Conservation (phyloP, 1,284 basidiomycete genomes). For the Xerocomus amazonicus region DNA sequence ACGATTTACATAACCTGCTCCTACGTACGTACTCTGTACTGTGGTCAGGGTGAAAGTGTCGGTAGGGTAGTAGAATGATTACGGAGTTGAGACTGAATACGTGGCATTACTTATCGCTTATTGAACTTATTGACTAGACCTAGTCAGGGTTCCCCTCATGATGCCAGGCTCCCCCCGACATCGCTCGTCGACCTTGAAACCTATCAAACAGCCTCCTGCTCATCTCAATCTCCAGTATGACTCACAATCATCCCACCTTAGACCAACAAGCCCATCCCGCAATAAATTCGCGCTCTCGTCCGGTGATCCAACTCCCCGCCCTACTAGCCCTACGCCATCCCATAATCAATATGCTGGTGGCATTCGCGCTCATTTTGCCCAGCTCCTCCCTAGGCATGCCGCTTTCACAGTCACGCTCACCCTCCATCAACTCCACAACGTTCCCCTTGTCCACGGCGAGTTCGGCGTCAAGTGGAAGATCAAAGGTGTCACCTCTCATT, state of each 20-base stretch:
- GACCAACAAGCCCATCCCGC: slow-evolving; percentile 1
- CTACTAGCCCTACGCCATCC: slow-evolving; percentile 6
- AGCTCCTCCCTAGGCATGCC: slow-evolving; percentile 38
- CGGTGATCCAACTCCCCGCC: background rate
- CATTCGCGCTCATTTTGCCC: slow-evolving; percentile 31
- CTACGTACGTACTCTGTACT: no score
- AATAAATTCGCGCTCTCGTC: background rate
- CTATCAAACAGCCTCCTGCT: slow-evolving; percentile 12
- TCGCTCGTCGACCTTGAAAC: slow-evolving; percentile 25
- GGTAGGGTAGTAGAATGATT: no score
- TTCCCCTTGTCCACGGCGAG: slow-evolving; percentile 72
- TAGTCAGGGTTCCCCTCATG: background rate
- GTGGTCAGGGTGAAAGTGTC: no score
- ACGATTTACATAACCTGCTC: no score
- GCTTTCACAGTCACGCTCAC: slow-evolving; percentile 63
- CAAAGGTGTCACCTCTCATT: slow-evolving; percentile 52
- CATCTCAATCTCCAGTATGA: slow-evolving; percentile 4
- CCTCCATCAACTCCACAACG: slow-evolving; percentile 71
- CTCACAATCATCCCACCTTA: background rate
- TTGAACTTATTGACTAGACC: no score
- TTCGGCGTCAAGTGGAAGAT: slow-evolving; percentile 77
- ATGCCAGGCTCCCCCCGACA: slow-evolving; percentile 17
- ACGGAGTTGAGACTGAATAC: background rate
- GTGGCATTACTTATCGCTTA: background rate
- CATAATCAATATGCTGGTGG: slow-evolving; percentile 10